Percentiles rank a stretch among this genome's conserved stretches.
Evolutionary conservation across 2,329 filamentous ascomycete genomes (phyloP).

Genomic region (Trichoderma guizhouense): DNA sequence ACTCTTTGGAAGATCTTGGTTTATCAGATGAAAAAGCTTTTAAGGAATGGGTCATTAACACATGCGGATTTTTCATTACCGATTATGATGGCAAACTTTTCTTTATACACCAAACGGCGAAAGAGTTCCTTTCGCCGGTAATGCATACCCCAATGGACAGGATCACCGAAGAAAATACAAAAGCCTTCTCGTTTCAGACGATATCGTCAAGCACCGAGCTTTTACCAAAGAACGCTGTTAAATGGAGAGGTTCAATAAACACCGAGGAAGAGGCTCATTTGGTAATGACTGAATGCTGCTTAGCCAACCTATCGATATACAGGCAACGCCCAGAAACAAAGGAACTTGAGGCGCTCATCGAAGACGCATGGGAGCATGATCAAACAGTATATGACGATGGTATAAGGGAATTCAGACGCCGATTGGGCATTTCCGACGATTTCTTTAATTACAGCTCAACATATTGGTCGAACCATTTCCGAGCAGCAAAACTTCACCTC

Average conservation of each 20-base stretch:
- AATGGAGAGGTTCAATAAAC: neutral
- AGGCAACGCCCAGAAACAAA: neutral
- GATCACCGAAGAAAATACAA: neutral
- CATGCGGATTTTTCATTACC: neutral
- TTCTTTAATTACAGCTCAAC: neutral
- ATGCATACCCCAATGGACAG: neutral
- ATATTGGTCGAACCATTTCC: neutral
- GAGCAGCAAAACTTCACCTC: neutral
- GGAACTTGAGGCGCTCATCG: neutral
- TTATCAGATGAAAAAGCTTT: neutral
- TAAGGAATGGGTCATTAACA: neutral
- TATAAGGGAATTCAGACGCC: neutral
- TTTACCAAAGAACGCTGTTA: too few species aligned
- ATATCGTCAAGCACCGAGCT: too few species aligned
- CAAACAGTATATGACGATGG: neutral
- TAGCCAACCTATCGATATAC: neutral
- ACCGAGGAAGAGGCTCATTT: neutral
- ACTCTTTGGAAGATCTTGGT: neutral
- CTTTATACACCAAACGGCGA: neutral
- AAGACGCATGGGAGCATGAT: neutral
- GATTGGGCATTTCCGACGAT: neutral
- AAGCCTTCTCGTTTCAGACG: too few species aligned
- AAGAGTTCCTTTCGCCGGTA: neutral
- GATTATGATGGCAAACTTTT: neutral
- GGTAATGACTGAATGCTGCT: neutral